Base-by-base conservation (phyloP, 345 rosid genomes). In the Acer campestre region DNA sequence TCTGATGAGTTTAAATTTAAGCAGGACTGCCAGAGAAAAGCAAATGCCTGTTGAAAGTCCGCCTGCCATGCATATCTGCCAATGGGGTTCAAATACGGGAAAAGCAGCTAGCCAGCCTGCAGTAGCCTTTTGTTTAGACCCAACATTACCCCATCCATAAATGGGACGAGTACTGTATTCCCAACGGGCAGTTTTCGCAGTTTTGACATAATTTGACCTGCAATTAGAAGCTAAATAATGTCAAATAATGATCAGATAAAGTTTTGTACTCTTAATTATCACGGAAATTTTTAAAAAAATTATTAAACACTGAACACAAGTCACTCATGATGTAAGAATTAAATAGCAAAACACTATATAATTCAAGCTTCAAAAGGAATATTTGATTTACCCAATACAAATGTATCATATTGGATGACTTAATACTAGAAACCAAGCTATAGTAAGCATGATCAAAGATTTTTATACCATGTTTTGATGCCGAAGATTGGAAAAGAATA, bases 71-170 rank as follows among this genome's bases (percentile, higher is more conserved):
- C 99, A 93, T 79, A 92, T 80, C 89, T 95, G 99, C 99, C 99
- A 95, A 72, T 95, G 99, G 74, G 99, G 99, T 89, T 95, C 99
- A 75, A 95, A 95, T 71, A 95, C 90, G 74, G 99, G 98, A 82
- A 95, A 90, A 77, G 91, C 99, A 23, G 99, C 99, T 77, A 87
- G 92, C 99, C 99, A 95, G 70, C 99, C 98, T 14, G 99, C 99
- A 16, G 99, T 90, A 17, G 99, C 88, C 86, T 91, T 92, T 86
- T 93, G 99, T 71, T 84, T 82, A 53, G 87, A 80, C 70, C 89
- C 92, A 76, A 86, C 96, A 91, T 91, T 76, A 75, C 99, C 98
- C 99, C 99, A 95, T 73, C 99, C 99, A 73, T 87, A 93, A 76
- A 92, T 78, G 79, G 97, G 98, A 46, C 90, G 96, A 66, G 98